Percentiles rank a stretch among this genome's conserved stretches.
Evolutionary conservation across 805 yeast species (phyloP).

Genomic region (Candida adriatica): DNA sequence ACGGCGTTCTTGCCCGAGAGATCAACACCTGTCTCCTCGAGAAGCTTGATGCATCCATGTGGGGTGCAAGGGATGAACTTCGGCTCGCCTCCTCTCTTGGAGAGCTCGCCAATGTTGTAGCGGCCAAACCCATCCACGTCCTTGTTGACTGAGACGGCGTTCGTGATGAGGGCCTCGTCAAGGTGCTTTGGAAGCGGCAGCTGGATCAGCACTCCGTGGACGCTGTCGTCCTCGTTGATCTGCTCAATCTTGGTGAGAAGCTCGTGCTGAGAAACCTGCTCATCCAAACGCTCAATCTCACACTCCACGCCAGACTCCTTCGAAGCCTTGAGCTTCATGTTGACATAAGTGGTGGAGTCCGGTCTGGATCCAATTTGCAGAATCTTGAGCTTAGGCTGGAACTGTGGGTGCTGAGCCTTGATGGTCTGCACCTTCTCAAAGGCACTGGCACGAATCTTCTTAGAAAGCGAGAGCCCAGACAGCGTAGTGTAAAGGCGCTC

Average conservation of each 20-base stretch:
- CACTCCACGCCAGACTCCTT: conserved; percentile 61
- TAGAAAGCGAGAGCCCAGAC: conserved; percentile 43
- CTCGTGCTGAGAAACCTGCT: conserved; percentile 46
- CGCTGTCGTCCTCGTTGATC: conserved; percentile 50
- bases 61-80: conserved; percentile 79
- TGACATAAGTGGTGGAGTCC: conserved; percentile 76
- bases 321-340: conserved; percentile 76
- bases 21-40: conserved; percentile 48
- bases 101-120: conserved; percentile 68
- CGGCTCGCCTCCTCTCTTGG: conserved; percentile 68
- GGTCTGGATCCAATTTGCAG: conserved; percentile 74
- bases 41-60: conserved; percentile 63
- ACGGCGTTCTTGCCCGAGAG: conserved; percentile 70
- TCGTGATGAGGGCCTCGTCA: conserved; percentile 60
- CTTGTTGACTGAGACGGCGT: conserved; percentile 56
- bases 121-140: conserved; percentile 86
- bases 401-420: conserved; percentile 37
- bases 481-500: conserved; percentile 26
- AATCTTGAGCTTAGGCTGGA: conserved; percentile 60
- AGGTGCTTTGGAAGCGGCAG: conserved; percentile 70
- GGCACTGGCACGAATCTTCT: conserved; percentile 37
- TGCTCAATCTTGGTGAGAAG: conserved; percentile 45
- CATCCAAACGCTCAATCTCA: conserved; percentile 52
- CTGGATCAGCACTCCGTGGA: conserved; percentile 72
- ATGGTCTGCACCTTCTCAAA: conserved; percentile 28